Base-by-base conservation (phyloP, 768 basidiomycete genomes). In the Sutorius australiensis region DNA sequence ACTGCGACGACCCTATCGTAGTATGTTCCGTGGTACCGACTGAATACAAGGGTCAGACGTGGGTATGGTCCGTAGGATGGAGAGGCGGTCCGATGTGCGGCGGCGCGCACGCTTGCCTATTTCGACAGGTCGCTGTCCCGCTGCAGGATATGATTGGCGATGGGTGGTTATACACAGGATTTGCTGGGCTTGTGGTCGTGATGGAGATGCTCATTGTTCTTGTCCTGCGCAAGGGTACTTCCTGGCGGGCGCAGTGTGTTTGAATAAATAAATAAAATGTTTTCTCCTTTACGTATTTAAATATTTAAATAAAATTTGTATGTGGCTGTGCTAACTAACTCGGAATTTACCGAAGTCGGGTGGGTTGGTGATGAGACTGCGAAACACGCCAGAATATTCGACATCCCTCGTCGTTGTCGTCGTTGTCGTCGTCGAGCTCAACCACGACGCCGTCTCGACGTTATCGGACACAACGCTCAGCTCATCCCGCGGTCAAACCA, bases 91-190 rank as follows among this genome's bases (percentile, higher is more conserved):
- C n/a, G n/a, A n/a, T n/a, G n/a, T n/a, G n/a, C n/a, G n/a, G n/a
- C n/a, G n/a, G n/a, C n/a, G n/a, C n/a, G n/a, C n/a, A n/a, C n/a
- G n/a, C n/a, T n/a, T n/a, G n/a, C n/a, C n/a, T n/a, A n/a, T n/a
- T n/a, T n/a, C n/a, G n/a, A n/a, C n/a, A n/a, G n/a, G n/a, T n/a
- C n/a, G n/a, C 86, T 0, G 81, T 88, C 0, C 89, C 89, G 0
- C 72, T 93, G 14, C 85, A 89, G 78, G 76, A 84, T 51, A 73
- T 78, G 1, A 73, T 91, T 30, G 92, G 91, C 0, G 91, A 93
- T 61, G 91, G 91, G 64, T 77, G 89, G 66, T 73, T 87, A 52
- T 93, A 91, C 65, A 85, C 87, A 1, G 74, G 89, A 3, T 87
- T 81, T 71, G 73, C 76, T 0, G 77, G 77, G 0, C 30, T 92